A percentile compares a stretch with the other conserved stretches of the same genome.
These are phyloP conservation scores for Cucurbita argyrosperma DNA, from an alignment of 306 rosid genomes.

Conservation along the genomic window DNA sequence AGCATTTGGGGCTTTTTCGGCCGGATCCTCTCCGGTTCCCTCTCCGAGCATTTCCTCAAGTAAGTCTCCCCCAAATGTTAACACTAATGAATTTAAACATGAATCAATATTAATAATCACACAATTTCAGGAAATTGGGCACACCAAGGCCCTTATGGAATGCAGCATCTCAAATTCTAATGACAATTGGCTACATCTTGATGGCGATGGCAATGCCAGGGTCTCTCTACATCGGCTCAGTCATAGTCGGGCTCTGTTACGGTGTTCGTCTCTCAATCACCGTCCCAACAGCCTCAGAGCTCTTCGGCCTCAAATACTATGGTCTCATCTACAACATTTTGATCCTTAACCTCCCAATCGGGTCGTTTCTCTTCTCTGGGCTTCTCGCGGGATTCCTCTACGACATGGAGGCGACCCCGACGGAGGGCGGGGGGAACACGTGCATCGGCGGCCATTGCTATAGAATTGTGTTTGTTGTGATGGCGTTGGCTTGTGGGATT, in stretches of 20 bases:
- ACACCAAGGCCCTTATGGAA: conserved; percentile 71
- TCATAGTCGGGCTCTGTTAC: conserved; percentile 64
- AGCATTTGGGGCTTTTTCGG: conserved; percentile 86
- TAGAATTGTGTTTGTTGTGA: conserved; percentile 47
- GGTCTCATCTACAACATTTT: conserved; percentile 72
- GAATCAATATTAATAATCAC: no score
- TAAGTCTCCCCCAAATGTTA: neutral
- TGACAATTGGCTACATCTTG: conserved; percentile 66
- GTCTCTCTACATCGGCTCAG: conserved; percentile 63
- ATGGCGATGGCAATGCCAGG: conserved; percentile 72
- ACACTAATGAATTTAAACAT: no score
- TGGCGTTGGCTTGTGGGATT: conserved; percentile 55
- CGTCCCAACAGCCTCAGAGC: conserved; percentile 63
- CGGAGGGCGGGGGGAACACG: conserved; percentile 64
- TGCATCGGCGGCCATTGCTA: conserved; percentile 84
- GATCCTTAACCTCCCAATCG: conserved; percentile 79
- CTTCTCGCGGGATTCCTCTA: conserved; percentile 70
- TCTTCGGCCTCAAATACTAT: conserved; percentile 76
- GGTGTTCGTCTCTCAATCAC: conserved; percentile 68
- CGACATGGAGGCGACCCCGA: conserved; percentile 66
- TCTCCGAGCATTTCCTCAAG: conserved; percentile 67
- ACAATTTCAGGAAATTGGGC: conserved; percentile 33
- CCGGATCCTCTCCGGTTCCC: conserved; percentile 48
- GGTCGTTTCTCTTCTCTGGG: conserved; percentile 89
- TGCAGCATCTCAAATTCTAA: conserved; percentile 66